Base-by-base conservation (phyloP, 1,284 basidiomycete species). In the Microbotryomycetes sp. region DNA sequence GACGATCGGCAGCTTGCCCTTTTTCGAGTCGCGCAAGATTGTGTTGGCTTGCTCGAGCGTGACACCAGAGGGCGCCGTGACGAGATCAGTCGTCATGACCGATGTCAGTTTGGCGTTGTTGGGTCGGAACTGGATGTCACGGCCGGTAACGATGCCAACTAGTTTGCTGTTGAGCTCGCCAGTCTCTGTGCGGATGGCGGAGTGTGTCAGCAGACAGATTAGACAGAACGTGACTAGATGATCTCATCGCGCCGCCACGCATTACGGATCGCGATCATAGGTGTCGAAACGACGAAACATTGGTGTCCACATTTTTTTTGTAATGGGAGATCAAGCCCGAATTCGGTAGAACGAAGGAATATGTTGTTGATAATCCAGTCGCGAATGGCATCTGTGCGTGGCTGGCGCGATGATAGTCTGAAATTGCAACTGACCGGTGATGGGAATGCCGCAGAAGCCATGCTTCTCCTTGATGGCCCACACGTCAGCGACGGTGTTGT, bases 361-460 rank as follows among this genome's bases (percentile, higher is more conserved):
- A 52, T 65, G 61, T 63, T 67, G 65, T 35, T 62, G 61, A 68
- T 69, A 68, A 67, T 26, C 35, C 58, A 35, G 23, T 27, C 47
- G 57, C 30, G n/a, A 46, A 58, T 89, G 85, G 45, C 5, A 46
- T 23, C 45, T 23, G 23, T 18, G 45, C 18, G n/a, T 18, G 46
- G 21, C 46, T 57, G 47, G 27, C 13, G 21, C 21, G 46, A 18
- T 13, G 11, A 23, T 31, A 23, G 29, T 23, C 4, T 21, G 15
- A 29, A 50, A 64, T 47, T 3, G 28, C 28, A 13, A 80, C 81
- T 77, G 76, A 92, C 93, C 91, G 61, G 94, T 98, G 76, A 98
- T 92, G 57, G 96, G 96, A 65, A 98, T 94, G 70, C 94, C 96
- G 71, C 90, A 91, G 77, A 97, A 99, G 2, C 96, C 96, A 46